Base-by-base conservation (phyloP, 768 basidiomycete species). In the Mycena haematopus region DNA sequence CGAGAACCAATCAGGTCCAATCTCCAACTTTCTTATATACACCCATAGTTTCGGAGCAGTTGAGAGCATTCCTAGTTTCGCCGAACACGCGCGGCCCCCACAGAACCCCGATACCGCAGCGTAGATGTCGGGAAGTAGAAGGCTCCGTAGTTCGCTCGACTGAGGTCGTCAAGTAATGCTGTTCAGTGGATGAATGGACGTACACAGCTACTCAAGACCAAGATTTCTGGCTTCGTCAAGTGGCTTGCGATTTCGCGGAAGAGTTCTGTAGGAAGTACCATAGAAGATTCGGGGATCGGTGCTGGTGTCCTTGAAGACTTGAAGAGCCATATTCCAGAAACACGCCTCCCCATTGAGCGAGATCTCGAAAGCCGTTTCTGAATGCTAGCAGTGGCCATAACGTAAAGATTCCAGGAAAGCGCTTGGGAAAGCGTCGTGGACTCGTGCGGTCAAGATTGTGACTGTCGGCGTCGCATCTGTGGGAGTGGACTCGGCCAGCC, bases 1-100 rank as follows among this genome's bases (percentile, higher is more conserved):
- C 17, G 53, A 55, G 6, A 55, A 38, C 53, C 53, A 55, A 21
- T 55, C 53, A 5, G 53, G 53, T n/a, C 40, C 53, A 7, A 55
- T n/a, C 6, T 19, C 27, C 17, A 55, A 15, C 10, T 14, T 42
- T 15, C 25, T 24, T 9, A 55, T 44, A 29, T 44, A 29, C 2
- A 13, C 25, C 40, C 38, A 55, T 14, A 42, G 25, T 15, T 55
- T 25, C 5, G 53, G 53, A n/a, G 53, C 29, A 2, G 17, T 19
- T 9, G 40, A 55, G 15, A 55, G 53, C 25, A 55, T 42, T 1
- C 42, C 40, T 6, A 55, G 40, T 11, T 42, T n/a, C 17, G 17
- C 6, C 10, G 53, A 55, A 38, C 40, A 55, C 21, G 25, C 25
- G 22, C 29, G 15, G 17, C 40, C 42, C 5, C 53, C 53, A 29